Evolutionary conservation across 306 rosid species (phyloP).

Genomic region (Casuarina glauca): DNA sequence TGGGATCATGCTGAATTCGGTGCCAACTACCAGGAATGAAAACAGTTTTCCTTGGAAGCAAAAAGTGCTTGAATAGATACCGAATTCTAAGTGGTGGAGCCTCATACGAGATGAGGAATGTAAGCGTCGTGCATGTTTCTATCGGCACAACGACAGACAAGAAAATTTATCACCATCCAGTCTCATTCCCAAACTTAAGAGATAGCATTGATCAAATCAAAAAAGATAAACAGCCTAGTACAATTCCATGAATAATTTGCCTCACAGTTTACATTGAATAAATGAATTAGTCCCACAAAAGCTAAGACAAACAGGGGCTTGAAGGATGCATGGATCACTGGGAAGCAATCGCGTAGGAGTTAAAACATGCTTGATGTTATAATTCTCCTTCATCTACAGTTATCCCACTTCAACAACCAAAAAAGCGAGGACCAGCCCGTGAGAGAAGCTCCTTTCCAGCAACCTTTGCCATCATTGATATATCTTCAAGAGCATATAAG

Average conservation of each 20-base stretch:
- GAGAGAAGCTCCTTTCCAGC: conserved; percentile 87
- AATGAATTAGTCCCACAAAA: no score
- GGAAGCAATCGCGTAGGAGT: no score
- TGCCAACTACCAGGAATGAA: no score
- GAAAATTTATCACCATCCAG: background rate
- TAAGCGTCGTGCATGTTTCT: no score
- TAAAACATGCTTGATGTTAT: background rate
- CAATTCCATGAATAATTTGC: background rate
- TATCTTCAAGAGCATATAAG: conserved; percentile 57
- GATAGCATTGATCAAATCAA: background rate
- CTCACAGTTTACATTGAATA: conserved; percentile 16
- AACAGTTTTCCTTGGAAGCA: no score
- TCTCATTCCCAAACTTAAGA: background rate
- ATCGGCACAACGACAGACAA: no score
- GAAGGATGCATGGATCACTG: no score
- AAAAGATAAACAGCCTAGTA: background rate
- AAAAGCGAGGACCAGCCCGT: conserved; percentile 79
- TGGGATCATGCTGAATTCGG: no score
- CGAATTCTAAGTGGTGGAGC: no score
- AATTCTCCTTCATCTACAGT: background rate
- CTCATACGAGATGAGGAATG: no score
- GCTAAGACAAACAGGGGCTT: no score
- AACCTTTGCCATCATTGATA: conserved; percentile 75
- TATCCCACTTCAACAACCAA: conserved; percentile 37
- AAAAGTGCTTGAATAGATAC: no score